A percentile compares a stretch with the other conserved stretches of the same genome.
Evolutionary conservation across 2,329 filamentous ascomycete species (phyloP).

Genomic region (Diaporthe caulivora): DNA sequence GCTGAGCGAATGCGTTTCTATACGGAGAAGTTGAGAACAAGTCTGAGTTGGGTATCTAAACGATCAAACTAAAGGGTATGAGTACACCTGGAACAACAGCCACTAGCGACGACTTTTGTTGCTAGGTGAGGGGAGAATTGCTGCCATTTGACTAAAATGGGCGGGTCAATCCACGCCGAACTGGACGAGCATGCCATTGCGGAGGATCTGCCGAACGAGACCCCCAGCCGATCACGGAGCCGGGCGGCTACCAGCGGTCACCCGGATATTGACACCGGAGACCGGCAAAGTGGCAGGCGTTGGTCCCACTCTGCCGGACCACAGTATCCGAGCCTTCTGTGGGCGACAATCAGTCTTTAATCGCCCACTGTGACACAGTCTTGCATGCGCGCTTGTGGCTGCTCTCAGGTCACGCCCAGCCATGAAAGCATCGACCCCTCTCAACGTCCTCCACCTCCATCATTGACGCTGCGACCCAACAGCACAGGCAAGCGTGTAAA

Average conservation of each 20-base stretch:
- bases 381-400: neutral
- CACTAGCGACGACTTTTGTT: neutral
- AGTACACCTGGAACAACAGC: neutral
- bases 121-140: neutral
- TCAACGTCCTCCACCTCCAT: neutral
- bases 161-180: slow-evolving; percentile 20
- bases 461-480: neutral
- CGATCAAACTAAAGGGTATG: neutral
- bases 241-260: slow-evolving; percentile 28
- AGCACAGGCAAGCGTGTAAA: too few relatives aligned
- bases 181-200: neutral
- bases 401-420: neutral
- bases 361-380: neutral
- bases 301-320: neutral
- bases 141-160: slow-evolving; percentile 8
- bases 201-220: neutral
- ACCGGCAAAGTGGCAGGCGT: slow-evolving; percentile 7
- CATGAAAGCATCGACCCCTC: neutral
- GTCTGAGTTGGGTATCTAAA: neutral
- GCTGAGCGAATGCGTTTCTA: neutral
- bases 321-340: slow-evolving; percentile 1
- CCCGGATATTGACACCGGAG: slow-evolving; percentile 20
- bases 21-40: neutral
- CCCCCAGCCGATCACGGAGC: slow-evolving; percentile 31
- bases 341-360: too few relatives aligned